phyloP scores from a whole-genome alignment of 1,284 basidiomycete genomes.

The Puccinia coronata region DNA sequence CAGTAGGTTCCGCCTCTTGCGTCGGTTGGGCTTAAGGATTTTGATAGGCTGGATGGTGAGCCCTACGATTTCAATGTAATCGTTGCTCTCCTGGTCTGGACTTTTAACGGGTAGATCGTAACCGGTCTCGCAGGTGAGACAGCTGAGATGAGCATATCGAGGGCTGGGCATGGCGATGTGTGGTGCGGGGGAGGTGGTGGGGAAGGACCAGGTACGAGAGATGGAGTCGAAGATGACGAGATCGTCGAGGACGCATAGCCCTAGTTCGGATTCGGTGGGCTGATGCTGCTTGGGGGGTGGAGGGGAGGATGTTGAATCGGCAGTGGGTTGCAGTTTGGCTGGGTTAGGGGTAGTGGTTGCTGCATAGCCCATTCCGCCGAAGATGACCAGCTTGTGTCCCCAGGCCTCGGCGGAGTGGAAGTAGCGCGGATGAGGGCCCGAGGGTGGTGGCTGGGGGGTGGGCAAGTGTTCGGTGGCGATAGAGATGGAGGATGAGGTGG shows the following conservation, averaged over 20 bases:
- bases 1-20: constrained; percentile 17
- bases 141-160: constrained; percentile 85
- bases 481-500: not conserved
- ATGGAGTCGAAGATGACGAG: constrained; percentile 52
- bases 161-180: constrained; percentile 66
- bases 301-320: constrained; percentile 49
- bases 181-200: constrained; percentile 39
- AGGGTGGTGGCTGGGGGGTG: constrained; percentile 65
- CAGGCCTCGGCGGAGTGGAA: constrained; percentile 88
- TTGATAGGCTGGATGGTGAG: not conserved
- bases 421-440: constrained; percentile 68
- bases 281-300: constrained; percentile 49
- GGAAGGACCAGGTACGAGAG: constrained; percentile 50
- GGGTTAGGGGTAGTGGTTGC: constrained; percentile 59
- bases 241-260: constrained; percentile 51
- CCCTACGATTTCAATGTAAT: constrained; percentile 20
- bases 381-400: constrained; percentile 80
- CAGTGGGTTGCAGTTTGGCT: no score
- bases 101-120: not conserved
- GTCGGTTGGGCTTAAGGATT: constrained; percentile 33
- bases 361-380: constrained; percentile 86
- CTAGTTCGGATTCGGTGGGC: constrained; percentile 36
- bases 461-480: constrained; percentile 61
- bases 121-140: constrained; percentile 68
- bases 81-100: not conserved